A percentile compares a stretch with the other conserved stretches of the same genome.
Evolutionary conservation across 345 rosid genomes (phyloP).

Genomic region (Sonneratia alba): DNA sequence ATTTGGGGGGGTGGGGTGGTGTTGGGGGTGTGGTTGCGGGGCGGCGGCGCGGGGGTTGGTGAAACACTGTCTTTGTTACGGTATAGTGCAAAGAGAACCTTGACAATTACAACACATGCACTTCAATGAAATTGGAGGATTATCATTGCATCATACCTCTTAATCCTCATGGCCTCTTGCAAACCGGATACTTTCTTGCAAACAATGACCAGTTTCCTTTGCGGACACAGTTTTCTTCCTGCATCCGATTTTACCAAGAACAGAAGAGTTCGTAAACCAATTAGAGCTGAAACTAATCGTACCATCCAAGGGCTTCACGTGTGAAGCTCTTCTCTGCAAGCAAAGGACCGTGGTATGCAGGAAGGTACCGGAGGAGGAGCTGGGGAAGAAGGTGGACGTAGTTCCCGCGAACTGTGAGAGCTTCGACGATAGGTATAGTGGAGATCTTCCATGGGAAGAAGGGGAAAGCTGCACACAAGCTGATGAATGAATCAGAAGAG

Average conservation of each 20-base stretch:
- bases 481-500: neutral
- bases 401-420: conserved; percentile 27
- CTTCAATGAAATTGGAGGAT: neutral
- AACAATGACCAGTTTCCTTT: conserved; percentile 22
- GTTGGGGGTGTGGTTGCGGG: no score
- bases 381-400: conserved; percentile 29
- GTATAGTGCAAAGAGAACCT: conserved; percentile 59
- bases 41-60: no score
- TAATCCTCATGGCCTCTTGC: conserved; percentile 69
- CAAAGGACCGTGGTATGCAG: neutral
- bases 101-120: conserved; percentile 28
- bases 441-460: conserved; percentile 18
- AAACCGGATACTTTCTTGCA: conserved; percentile 48
- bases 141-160: conserved; percentile 27
- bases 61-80: conserved; percentile 60
- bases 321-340: neutral
- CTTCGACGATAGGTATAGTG: conserved; percentile 15
- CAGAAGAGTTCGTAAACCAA: neutral
- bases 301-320: neutral
- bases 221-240: conserved; percentile 2
- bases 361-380: conserved; percentile 29
- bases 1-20: no score
- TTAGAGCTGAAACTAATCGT: neutral
- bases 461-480: conserved; percentile 25
- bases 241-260: neutral